Evolutionary conservation across 2,329 filamentous ascomycete species (phyloP).

Genomic region (Aureobasidium subglaciale): DNA sequence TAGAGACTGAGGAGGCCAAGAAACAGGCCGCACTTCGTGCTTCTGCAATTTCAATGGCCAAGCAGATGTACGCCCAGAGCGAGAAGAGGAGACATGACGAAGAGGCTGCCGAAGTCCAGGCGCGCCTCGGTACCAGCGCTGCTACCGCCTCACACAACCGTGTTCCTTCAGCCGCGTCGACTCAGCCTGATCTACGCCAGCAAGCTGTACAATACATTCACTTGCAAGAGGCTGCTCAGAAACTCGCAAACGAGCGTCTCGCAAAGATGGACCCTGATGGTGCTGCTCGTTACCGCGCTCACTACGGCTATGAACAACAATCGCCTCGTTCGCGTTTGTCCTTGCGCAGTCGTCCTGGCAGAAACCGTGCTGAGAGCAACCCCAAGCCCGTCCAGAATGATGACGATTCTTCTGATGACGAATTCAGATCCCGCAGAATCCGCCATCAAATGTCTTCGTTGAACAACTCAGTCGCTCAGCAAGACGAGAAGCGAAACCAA

Average conservation of each 20-base stretch:
- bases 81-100: constrained; percentile 57
- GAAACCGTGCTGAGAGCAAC: constrained; percentile 17
- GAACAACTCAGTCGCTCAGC: constrained; percentile 57
- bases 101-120: constrained; percentile 5
- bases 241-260: constrained; percentile 74
- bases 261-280: constrained; percentile 68
- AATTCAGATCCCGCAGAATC: constrained; percentile 63
- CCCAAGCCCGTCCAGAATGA: constrained; percentile 24
- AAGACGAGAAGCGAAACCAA: constrained; percentile 67
- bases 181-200: constrained; percentile 44
- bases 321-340: constrained; percentile 44
- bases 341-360: constrained; percentile 7
- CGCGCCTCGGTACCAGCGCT: constrained; percentile 22
- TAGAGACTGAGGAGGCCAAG: constrained; percentile 67
- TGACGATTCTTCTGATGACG: constrained; percentile 50
- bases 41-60: constrained; percentile 83
- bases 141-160: constrained; percentile 26
- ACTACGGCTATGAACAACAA: constrained; percentile 60
- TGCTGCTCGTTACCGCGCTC: constrained; percentile 60
- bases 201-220: constrained; percentile 49
- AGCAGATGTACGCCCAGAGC: constrained; percentile 65
- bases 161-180: constrained; percentile 25
- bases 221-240: constrained; percentile 81
- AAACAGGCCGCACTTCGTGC: constrained; percentile 67
- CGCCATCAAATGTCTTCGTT: constrained; percentile 73